phyloP scores from a whole-genome alignment of 495 filamentous ascomycete genomes.

The Aspergillus heteromorphus region DNA sequence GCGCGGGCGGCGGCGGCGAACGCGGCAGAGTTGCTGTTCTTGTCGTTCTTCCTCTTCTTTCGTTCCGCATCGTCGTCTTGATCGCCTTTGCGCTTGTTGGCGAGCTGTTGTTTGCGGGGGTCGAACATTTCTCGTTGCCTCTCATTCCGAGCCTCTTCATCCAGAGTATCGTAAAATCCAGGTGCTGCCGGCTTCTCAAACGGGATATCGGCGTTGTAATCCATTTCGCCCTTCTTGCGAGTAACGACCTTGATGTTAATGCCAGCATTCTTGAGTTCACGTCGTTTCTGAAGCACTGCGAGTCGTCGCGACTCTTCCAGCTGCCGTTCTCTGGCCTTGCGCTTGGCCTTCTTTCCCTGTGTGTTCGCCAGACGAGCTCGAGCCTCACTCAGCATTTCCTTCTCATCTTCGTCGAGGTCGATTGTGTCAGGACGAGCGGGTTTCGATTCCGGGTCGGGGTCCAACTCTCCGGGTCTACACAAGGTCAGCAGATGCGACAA shows the following conservation, averaged over 20 bases:
- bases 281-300: conserved; percentile 87
- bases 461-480: conserved; percentile 76
- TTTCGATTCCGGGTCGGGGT: conserved; percentile 94
- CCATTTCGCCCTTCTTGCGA: conserved; percentile 92
- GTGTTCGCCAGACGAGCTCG: conserved; percentile 94
- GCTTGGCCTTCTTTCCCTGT: conserved; percentile 97
- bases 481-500: conserved; percentile 16
- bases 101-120: conserved; percentile 87
- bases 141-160: conserved; percentile 78
- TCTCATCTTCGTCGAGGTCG: conserved; percentile 97
- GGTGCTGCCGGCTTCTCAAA: conserved; percentile 88
- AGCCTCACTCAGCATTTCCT: conserved; percentile 98
- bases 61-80: conserved; percentile 74
- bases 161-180: conserved; percentile 89
- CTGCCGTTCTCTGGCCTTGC: conserved; percentile 92
- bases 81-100: conserved; percentile 93
- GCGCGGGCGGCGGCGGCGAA: conserved; percentile 88
- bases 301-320: conserved; percentile 89
- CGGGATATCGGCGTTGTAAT: conserved; percentile 98
- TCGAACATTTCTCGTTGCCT: conserved; percentile 83
- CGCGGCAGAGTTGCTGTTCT: conserved; percentile 66
- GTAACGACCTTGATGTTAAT: conserved; percentile 98
- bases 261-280: conserved; percentile 93
- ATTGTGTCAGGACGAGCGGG: conserved; percentile 96
- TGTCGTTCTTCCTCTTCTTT: conserved; percentile 84